A percentile compares a stretch with the other conserved stretches of the same genome.
Conservation (phyloP, 768 basidiomycete species). For the Suillus subluteus region DNA sequence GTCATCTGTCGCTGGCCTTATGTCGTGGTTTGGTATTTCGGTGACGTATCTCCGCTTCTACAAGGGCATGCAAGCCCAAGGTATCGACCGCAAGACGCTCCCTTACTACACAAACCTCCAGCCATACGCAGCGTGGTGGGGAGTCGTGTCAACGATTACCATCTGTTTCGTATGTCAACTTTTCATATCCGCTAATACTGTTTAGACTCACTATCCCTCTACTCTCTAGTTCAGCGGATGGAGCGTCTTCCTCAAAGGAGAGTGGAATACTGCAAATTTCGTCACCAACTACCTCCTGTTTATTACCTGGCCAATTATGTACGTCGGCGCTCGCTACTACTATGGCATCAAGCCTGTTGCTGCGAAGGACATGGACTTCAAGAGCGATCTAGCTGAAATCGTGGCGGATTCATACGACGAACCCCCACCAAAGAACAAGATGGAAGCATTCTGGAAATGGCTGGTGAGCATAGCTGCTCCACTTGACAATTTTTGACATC, state of each 20-base stretch:
- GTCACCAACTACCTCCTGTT: constrained; percentile 83
- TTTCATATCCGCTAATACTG: background rate
- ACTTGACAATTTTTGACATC: background rate
- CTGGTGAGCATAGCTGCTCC: constrained; percentile 53
- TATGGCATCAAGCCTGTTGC: constrained; percentile 25
- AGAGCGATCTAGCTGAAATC: constrained; percentile 67
- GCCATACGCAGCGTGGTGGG: constrained; percentile 75
- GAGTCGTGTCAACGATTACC: constrained; percentile 38
- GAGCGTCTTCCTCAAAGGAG: constrained; percentile 53
- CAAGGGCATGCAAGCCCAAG: constrained; percentile 77
- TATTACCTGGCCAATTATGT: constrained; percentile 73
- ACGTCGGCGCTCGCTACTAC: constrained; percentile 58
- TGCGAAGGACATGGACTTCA: constrained; percentile 83
- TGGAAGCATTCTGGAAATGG: constrained; percentile 78
- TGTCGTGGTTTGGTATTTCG: constrained; percentile 82
- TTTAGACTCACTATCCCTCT: constrained; percentile 42
- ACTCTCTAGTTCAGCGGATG: constrained; percentile 49
- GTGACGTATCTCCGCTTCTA: constrained; percentile 85
- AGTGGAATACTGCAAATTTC: constrained; percentile 67
- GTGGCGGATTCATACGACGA: constrained; percentile 75
- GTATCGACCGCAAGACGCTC: constrained; percentile 67
- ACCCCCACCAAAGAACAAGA: constrained; percentile 65
- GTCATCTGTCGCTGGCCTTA: constrained; percentile 65
- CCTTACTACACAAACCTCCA: constrained; percentile 73
- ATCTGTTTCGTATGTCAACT: constrained; percentile 61